These are phyloP conservation scores for Trichoderma semiorbis DNA, from an alignment of 2,329 filamentous ascomycete genomes.

Conservation along the genomic window DNA sequence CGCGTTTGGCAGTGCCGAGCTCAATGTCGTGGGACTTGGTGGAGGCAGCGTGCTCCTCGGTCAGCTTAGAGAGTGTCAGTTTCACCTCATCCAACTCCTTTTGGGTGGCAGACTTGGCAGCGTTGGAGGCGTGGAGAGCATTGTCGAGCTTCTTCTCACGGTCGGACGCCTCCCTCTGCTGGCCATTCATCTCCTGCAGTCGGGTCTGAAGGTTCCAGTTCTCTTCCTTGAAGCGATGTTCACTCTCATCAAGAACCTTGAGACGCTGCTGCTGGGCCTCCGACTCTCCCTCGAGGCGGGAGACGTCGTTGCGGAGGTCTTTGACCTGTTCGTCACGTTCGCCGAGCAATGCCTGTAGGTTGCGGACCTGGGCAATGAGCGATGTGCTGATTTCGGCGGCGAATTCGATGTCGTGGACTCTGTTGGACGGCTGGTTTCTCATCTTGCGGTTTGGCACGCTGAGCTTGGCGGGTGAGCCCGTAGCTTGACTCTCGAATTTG, in stretches of 20 bases:
- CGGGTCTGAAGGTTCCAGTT: conserved; percentile 97
- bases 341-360: conserved; percentile 76
- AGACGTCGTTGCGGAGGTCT: conserved; percentile 68
- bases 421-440: conserved; percentile 82
- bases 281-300: conserved; percentile 75
- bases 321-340: conserved; percentile 88
- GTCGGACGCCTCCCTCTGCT: conserved; percentile 72
- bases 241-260: conserved; percentile 83
- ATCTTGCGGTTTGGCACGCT: conserved; percentile 82
- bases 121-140: conserved; percentile 62
- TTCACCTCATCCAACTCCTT: conserved; percentile 90
- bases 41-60: conserved; percentile 72
- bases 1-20: conserved; percentile 77
- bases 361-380: conserved; percentile 87
- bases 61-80: conserved; percentile 70
- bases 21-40: conserved; percentile 88
- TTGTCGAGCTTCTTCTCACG: conserved; percentile 79
- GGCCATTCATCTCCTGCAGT: conserved; percentile 74
- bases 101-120: conserved; percentile 74
- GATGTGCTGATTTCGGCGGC: conserved; percentile 98
- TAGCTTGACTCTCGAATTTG: conserved; percentile 80
- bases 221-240: conserved; percentile 95
- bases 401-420: conserved; percentile 94
- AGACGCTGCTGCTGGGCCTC: conserved; percentile 77
- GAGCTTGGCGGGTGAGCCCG: conserved; percentile 84